phyloP scores from a whole-genome alignment of 805 yeast species.

The Yamadazyma sp. region DNA sequence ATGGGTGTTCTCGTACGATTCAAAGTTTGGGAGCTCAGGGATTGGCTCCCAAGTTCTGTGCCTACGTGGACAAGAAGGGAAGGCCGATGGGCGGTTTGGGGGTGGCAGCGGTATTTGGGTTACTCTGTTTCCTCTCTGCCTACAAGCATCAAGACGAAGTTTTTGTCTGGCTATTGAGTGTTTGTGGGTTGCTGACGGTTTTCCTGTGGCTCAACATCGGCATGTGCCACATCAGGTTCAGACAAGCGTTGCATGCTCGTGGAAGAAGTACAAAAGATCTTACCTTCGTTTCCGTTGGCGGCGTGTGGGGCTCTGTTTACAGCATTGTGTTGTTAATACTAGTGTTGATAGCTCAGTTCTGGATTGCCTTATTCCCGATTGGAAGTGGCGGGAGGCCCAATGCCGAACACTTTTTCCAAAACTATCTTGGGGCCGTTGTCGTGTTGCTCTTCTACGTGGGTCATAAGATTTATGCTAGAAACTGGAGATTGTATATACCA shows the following conservation, averaged over 20 bases:
- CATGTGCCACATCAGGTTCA: constrained; percentile 40
- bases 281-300: constrained; percentile 33
- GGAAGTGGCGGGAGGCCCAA: constrained; percentile 28
- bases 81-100: constrained; percentile 42
- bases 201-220: constrained; percentile 44
- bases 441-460: constrained; percentile 34
- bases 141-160: constrained; percentile 29
- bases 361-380: constrained; percentile 42
- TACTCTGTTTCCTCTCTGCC: constrained; percentile 40
- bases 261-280: constrained; percentile 36
- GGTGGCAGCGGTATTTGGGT: constrained; percentile 34
- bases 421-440: constrained; percentile 35
- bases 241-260: constrained; percentile 37
- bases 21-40: constrained; percentile 71
- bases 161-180: constrained; percentile 43
- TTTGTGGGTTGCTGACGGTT: constrained; percentile 41
- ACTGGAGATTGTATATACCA: constrained; percentile 32
- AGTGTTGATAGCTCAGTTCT: constrained; percentile 36
- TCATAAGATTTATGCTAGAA: constrained; percentile 38
- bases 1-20: constrained; percentile 69
- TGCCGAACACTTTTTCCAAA: constrained; percentile 36
- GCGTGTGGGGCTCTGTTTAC: constrained; percentile 37
- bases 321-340: constrained; percentile 32
- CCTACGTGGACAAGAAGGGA: constrained; percentile 41
- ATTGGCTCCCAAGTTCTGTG: constrained; percentile 53